These are phyloP conservation scores for Pseudozyma tsukubaensis DNA, from an alignment of 1,284 basidiomycete genomes.

Conservation along the genomic window DNA sequence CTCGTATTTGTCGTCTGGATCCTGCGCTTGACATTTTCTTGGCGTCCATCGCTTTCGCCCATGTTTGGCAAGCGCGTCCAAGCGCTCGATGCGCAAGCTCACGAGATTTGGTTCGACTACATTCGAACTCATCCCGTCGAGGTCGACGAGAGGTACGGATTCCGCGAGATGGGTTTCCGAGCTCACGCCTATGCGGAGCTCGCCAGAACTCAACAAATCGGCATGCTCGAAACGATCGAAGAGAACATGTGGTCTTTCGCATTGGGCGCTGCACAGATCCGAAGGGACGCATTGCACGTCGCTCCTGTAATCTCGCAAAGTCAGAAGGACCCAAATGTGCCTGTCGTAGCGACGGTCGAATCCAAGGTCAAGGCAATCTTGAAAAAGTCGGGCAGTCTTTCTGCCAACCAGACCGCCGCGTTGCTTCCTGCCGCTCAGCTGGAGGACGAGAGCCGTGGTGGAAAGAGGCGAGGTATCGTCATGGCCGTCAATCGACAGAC, in stretches of 20 bases:
- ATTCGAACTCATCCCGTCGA: constrained; percentile 40
- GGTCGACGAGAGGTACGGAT: constrained; percentile 39
- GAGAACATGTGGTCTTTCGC: constrained; percentile 34
- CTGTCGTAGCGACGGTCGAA: constrained; percentile 2
- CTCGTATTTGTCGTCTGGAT: constrained; percentile 16
- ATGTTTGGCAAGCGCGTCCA: constrained; percentile 25
- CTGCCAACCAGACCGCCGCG: constrained; percentile 10
- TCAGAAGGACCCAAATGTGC: not conserved
- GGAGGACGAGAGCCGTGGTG: constrained; percentile 23
- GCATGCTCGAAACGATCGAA: constrained; percentile 32
- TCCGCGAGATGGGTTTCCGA: constrained; percentile 48
- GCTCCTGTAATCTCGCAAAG: not conserved
- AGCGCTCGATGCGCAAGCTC: constrained; percentile 31
- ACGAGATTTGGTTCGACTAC: constrained; percentile 43
- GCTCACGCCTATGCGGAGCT: constrained; percentile 41
- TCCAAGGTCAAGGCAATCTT: constrained; percentile 17
- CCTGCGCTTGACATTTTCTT: constrained; percentile 15
- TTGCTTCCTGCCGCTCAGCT: constrained; percentile 15
- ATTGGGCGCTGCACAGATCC: constrained; percentile 30
- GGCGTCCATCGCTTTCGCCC: constrained; percentile 38
- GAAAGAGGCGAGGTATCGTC: constrained; percentile 35
- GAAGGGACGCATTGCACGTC: constrained; percentile 17
- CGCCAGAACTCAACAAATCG: constrained; percentile 24
- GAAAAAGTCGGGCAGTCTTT: constrained; percentile 15
- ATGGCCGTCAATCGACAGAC: constrained; percentile 31